Evolutionary conservation across 148 eudicot species (phyloP).

Genomic region (Camellia lanceoleosa): DNA sequence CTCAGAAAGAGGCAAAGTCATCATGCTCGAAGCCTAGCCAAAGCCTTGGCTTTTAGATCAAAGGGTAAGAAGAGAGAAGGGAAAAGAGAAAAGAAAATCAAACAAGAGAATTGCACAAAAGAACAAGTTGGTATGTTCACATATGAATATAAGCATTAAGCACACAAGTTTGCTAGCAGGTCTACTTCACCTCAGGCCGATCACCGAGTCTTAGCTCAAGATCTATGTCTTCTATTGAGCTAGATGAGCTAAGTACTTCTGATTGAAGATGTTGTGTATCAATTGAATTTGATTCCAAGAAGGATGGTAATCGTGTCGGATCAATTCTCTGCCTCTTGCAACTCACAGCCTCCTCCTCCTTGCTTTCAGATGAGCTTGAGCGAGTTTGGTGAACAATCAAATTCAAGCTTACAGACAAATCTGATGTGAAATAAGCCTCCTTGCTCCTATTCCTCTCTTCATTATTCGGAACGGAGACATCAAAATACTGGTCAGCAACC

Average conservation of each 20-base stretch:
- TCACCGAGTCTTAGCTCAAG: slow-evolving; percentile 82
- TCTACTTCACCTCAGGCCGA: slow-evolving; percentile 41
- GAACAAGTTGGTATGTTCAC: background rate
- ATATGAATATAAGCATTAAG: background rate
- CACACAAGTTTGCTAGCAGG: background rate
- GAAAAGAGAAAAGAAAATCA: background rate
- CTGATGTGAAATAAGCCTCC: slow-evolving; percentile 22
- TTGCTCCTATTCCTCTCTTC: slow-evolving; percentile 17
- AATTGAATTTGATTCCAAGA: slow-evolving; percentile 8
- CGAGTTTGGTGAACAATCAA: slow-evolving; percentile 16
- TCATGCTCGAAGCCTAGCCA: background rate
- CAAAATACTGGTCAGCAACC: slow-evolving; percentile 6
- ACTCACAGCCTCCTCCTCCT: slow-evolving; percentile 21
- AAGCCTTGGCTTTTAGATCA: background rate
- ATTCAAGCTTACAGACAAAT: slow-evolving; percentile 30
- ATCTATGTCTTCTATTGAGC: slow-evolving; percentile 46
- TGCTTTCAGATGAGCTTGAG: background rate
- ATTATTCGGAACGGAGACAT: slow-evolving; percentile 1
- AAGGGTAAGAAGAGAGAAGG: background rate
- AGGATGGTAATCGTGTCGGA: background rate
- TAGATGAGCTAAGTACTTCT: slow-evolving; percentile 21
- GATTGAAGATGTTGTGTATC: slow-evolving; percentile 11
- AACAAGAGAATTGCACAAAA: background rate
- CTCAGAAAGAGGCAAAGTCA: slow-evolving; percentile 4
- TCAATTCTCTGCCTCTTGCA: slow-evolving; percentile 43